Base-by-base conservation (phyloP, 768 basidiomycete genomes). In the Tylopilus subfusipes region DNA sequence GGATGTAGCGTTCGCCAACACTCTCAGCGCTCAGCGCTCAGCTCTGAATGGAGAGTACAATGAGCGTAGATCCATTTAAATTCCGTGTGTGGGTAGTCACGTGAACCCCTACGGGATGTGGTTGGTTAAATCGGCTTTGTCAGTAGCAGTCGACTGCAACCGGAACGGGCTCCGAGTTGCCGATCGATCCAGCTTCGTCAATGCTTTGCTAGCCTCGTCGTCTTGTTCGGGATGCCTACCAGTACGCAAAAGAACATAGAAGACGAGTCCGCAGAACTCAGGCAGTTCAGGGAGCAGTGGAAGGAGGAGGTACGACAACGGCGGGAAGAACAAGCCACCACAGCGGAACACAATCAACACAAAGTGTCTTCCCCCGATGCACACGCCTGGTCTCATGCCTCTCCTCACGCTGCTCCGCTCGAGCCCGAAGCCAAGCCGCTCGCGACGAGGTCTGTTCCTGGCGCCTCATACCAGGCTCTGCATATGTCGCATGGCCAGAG, bases 261-360 rank as follows among this genome's bases (percentile, higher is more conserved):
- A 49, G 70, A 70, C 56, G 86, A 85, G 34, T 69, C 82, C 0
- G 73, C 76, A 6, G 90, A 91, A 62, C 82, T 93, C 58, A 78
- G 74, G 10, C 70, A 71, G 42, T 93, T 93, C 69, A 79, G 90
- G 70, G 80, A 82, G 54, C 78, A 79, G 74, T 93, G 90, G 90
- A 79, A 79, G 62, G 76, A 74, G 27, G 89, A 91, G 67, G 77
- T 90, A 16, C 64, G 68, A 45, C 74, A 69, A 57, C 73, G 70
- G 40, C 55, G 34, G 25, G 62, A 49, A 52, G 61, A 61, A 25
- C 60, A 50, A 12, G 34, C 18, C 22, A n/a, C 39, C n/a, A 16
- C 48, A 14, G 39, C 48, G 19, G 31, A 43, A 42, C 31, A 29
- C 30, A 42, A n/a, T 36, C 54, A 52, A 22, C 44, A 29, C 21